Base-by-base conservation (phyloP, 2,329 filamentous ascomycete species). In the Thielaviopsis ethacetica region DNA sequence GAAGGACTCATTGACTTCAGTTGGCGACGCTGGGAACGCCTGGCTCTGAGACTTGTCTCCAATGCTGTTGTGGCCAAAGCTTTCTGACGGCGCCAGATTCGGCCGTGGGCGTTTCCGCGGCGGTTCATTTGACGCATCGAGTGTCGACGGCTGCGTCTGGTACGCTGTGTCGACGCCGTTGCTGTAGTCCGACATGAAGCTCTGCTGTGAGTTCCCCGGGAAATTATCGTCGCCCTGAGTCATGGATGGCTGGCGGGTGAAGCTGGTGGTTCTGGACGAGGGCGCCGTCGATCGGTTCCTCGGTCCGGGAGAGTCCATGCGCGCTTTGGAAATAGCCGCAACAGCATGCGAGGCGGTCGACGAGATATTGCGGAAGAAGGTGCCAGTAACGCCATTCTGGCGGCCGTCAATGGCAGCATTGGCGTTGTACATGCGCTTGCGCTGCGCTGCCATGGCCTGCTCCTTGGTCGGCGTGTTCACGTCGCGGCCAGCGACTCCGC, bases 391-490 rank as follows among this genome's bases (percentile, higher is more conserved):
- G 66, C 80, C 82, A 65, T 81, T 82, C 13, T 77, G 73, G 55
- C 89, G 80, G 54, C 78, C 82, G 60, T 95, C 88, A 57, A 81
- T 76, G 53, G 78, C 81, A 54, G 81, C 78, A 38, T 65, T 68
- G 9, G 71, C 68, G 64, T 86, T 95, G 72, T 96, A 97, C 71
- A 96, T 82, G 64, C 91, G 82, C 71, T 98, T 97, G 64, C 93
- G 77, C 71, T 90, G 86, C 5, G 91, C 91, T 12, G 93, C 93
- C 91, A 97, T 95, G 62, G 93, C 93, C 71, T 97, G 93, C 71
- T 97, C 93, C 71, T 98, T 98, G 44, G 93, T 98, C 0, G 93
- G 93, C 0, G 93, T 97, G 66, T 97, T 91, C 65, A 95, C 80
- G 64, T 84, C 82, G 53, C 83, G 81, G 59, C 85, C 84, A 5